These are phyloP conservation scores for Pseudoneurospora amorphoporcata DNA, from an alignment of 495 filamentous ascomycete genomes.

Conservation along the genomic window DNA sequence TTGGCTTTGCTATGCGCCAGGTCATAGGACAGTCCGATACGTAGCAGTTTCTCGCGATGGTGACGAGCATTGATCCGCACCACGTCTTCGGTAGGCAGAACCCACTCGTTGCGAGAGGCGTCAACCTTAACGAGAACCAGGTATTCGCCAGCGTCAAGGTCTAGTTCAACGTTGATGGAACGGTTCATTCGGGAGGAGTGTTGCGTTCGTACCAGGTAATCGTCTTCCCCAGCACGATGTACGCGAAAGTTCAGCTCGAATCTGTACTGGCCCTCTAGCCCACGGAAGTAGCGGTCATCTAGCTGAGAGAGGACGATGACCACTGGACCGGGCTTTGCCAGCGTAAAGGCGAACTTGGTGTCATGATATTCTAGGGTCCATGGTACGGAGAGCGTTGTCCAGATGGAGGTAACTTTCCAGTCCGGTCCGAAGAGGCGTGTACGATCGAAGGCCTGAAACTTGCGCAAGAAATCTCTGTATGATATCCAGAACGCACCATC, in stretches of 20 bases:
- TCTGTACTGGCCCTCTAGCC: slow-evolving; percentile 70
- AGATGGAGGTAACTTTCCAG: slow-evolving; percentile 75
- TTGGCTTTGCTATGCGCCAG: slow-evolving; percentile 72
- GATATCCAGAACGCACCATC: slow-evolving; percentile 66
- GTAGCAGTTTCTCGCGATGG: slow-evolving; percentile 70
- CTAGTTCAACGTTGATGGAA: slow-evolving; percentile 71
- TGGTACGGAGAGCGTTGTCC: slow-evolving; percentile 75
- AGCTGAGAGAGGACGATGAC: slow-evolving; percentile 78
- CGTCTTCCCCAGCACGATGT: slow-evolving; percentile 67
- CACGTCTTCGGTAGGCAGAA: slow-evolving; percentile 53
- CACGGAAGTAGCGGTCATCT: slow-evolving; percentile 76
- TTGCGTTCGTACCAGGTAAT: slow-evolving; percentile 76
- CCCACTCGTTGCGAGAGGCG: slow-evolving; percentile 44
- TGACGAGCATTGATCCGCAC: slow-evolving; percentile 50
- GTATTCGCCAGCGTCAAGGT: slow-evolving; percentile 76
- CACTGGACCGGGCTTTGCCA: slow-evolving; percentile 55
- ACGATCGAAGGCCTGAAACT: slow-evolving; percentile 74
- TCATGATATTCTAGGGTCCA: slow-evolving; percentile 80
- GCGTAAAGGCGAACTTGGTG: slow-evolving; percentile 66
- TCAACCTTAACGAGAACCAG: slow-evolving; percentile 69
- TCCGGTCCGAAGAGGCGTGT: slow-evolving; percentile 79
- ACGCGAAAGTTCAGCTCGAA: slow-evolving; percentile 75
- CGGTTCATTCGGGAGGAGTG: slow-evolving; percentile 60
- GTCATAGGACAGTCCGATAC: slow-evolving; percentile 74
- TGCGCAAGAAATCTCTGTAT: slow-evolving; percentile 73